Evolutionary conservation across 768 basidiomycete genomes (phyloP), one percentile per base, ranked within the genome.

Genomic region (Suillus spraguei): DNA sequence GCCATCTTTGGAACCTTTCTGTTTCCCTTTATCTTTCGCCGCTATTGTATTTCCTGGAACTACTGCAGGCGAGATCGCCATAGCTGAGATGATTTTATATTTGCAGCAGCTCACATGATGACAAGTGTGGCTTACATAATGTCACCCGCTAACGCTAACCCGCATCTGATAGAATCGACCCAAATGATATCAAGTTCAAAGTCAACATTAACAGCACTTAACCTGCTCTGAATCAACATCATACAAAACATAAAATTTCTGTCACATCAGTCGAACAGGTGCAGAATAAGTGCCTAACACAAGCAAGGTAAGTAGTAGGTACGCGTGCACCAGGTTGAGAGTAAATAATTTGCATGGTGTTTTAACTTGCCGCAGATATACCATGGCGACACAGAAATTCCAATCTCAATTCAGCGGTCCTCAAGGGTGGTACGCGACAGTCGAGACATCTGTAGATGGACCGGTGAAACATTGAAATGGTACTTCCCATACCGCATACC

Each of bases 11-110:
- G 44, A 41, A 9, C 44, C 59, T 13, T 49, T 55, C 47, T 53
- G 32, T 39, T 59, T 66, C 41, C 42, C 66, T 58, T 68, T 59
- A 52, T 61, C 61, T 50, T 28, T 50, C 8, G 49, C 14, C 9
- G 49, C 14, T 28, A 49, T 49, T 28, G 13, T 13, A 6, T 16
- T 50, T 49, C 49, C 3, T 24, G 14, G 22, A 49, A 13, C 24
- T 28, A 4, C 7, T 28, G 49, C 24, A 50, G 14, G 49, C 16
- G 24, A 2, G 16, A 8, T 28, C 24, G 49, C 28, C 49, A 50
- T 50, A 7, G 24, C 5, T 28, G 28, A 14, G n/a, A 22, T n/a
- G 13, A 47, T 47, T 22, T 46, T 47, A 47, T 22, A 20, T 22
- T 22, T 47, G 11, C 46, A 47, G 8, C n/a, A n/a, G n/a, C n/a